Base-by-base conservation (phyloP, 768 basidiomycete species). In the Cyclocybe aegerita region DNA sequence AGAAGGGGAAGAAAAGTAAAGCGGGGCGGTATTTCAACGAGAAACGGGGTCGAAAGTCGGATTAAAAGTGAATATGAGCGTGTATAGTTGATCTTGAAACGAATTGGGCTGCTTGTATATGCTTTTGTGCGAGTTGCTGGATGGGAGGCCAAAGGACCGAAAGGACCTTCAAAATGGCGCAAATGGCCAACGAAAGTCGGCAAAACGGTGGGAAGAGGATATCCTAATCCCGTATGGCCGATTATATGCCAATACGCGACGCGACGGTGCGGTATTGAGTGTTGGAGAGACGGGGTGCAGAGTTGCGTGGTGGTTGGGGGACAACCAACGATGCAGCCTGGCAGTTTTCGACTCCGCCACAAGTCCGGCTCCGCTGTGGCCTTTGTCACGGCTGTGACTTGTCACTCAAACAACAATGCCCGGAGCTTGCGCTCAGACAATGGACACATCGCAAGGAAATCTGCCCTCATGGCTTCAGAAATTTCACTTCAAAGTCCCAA, bases 291-390 rank as follows among this genome's bases (percentile, higher is more conserved):
- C 47, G 60, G 53, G 60, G 50, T 57, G 65, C 58, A 50, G 58
- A 63, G 58, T 61, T 65, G 69, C 63, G 68, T 75, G 73, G 72
- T 70, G 70, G 74, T 75, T 71, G 66, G 58, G 61, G 70, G 66
- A 70, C 73, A 75, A 75, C 75, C 73, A 74, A 71, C 72, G 65
- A 72, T 72, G 66, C 57, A 56, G 58, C 53, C 57, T 15, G 40
- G 49, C 50, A 46, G 47, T 67, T 71, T 74, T 66, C 68, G 71
- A 73, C 74, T 75, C 74, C 74, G 75, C 73, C 70, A 60, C 65
- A 70, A 57, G 70, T 66, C 67, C 69, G 69, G 65, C 57, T 63
- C 70, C 69, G 68, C 53, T 47, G 16, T 44, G 48, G 36, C 39
- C 46, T 48, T 30, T 12, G 54, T 55, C 49, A 55, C 56, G 45